Base-by-base conservation (phyloP, 805 yeast species). In the Candida chauliodis region DNA sequence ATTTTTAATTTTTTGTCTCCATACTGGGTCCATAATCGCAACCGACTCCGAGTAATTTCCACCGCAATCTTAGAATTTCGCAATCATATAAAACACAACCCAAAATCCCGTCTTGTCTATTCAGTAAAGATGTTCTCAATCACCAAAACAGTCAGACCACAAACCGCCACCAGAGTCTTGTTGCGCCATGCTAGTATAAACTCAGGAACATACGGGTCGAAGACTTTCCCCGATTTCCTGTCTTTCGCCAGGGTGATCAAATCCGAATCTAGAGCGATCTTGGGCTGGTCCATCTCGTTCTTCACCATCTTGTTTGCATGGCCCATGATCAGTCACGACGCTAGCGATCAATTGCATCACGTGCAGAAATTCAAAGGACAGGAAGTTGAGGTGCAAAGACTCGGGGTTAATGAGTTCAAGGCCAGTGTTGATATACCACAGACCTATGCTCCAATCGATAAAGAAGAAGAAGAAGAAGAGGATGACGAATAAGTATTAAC, bases 401-500 rank as follows among this genome's bases (percentile, higher is more conserved):
- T 20, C 8, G 43, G 43, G 3, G 23, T 38, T 3, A 28, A 21
- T 30, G 33, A 29, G 5, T 31, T 33, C 4, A 25, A 32, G 11
- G 30, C 45, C 5, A 27, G 21, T 4, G 45, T 41, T 11, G 39
- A 34, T 4, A 37, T 41, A 10, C 39, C 41, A 14, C 21, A 36
- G 14, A 31, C 44, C 21, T 30, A 26, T 25, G 40, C 19, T 13
- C 32, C 29, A 10, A 19, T 31, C 15, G 40, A 36, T 22, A 31
- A 31, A 22, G 35, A 36, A 15, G 38, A 19, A 15, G 38, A 27
- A 13, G 35, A 31, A 9, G 39, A 36, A 15, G 35, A 31, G 15
- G n/a, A 31, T 61, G 56, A 34, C 61, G 62, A 20, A 31, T 34
- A 30, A 60, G 60, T 1, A 15, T 3, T 18, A 57, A 45, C 19